Conservation (phyloP, 768 basidiomycete genomes). For the Leucogyrophana mollusca region DNA sequence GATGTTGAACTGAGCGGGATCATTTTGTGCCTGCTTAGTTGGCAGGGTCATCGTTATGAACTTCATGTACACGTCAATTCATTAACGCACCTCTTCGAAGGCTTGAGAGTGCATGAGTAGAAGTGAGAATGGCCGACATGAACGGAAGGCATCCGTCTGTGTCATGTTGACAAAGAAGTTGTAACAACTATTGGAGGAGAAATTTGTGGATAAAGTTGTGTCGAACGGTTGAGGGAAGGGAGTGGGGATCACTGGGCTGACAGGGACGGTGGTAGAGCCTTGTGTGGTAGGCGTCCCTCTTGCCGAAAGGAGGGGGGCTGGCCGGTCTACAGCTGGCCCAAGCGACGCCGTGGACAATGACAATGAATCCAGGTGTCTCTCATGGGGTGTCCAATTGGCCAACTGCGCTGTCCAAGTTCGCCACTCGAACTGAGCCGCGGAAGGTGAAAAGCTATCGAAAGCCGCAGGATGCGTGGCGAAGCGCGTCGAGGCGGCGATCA, state of each 20-base stretch:
- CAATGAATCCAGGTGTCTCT: conserved; percentile 32
- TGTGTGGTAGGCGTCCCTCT: conserved; percentile 16
- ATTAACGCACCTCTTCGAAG: conserved; percentile 50
- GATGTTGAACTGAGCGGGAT: conserved; percentile 60
- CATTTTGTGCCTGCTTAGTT: conserved; percentile 56
- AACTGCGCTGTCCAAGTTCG: conserved; percentile 26
- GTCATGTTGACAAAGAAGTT: conserved; percentile 81
- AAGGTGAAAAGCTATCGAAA: conserved; percentile 39
- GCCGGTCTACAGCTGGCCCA: conserved; percentile 17
- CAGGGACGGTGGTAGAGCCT: conserved; percentile 23
- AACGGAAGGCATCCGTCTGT: conserved; percentile 51
- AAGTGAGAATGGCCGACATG: conserved; percentile 76
- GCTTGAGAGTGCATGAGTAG: conserved; percentile 52
- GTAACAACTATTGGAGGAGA: conserved; percentile 61
- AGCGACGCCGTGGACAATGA: background rate
- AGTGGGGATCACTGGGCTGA: conserved; percentile 53
- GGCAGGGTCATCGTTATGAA: background rate
- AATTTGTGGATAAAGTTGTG: conserved; percentile 59
- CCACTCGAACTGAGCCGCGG: conserved; percentile 24
- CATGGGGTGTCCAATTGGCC: conserved; percentile 40
- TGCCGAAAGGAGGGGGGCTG: conserved; percentile 1
- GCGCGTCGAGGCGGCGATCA: conserved; percentile 53
- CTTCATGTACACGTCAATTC: background rate
- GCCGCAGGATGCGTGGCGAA: conserved; percentile 47
- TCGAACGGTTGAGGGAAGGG: conserved; percentile 82